Percentiles rank a stretch among this genome's conserved stretches.
Conservation (phyloP, 805 yeast species). For the Cyberlindnera meyerae region DNA sequence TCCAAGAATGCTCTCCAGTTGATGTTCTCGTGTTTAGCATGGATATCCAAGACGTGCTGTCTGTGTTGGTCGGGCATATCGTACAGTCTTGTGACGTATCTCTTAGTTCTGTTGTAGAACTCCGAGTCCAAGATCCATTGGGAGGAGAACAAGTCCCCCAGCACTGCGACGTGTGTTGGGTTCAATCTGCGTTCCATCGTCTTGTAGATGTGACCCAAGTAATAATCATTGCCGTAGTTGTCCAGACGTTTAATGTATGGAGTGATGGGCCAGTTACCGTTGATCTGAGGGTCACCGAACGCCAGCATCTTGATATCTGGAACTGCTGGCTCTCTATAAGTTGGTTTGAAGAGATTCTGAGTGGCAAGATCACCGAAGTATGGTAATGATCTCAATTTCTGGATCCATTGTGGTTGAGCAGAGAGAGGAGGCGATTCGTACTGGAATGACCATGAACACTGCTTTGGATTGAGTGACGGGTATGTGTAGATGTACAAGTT, state of each 20-base stretch:
- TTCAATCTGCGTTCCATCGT: constrained; percentile 56
- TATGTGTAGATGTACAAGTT: constrained; percentile 71
- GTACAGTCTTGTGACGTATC: constrained; percentile 69
- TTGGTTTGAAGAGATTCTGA: constrained; percentile 26
- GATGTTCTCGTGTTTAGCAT: constrained; percentile 44
- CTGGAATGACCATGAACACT: constrained; percentile 56
- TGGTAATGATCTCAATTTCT: constrained; percentile 14
- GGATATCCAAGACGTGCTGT: constrained; percentile 42
- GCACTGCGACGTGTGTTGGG: constrained; percentile 80
- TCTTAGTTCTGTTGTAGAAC: constrained; percentile 69
- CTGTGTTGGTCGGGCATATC: constrained; percentile 52
- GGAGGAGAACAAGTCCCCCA: constrained; percentile 90
- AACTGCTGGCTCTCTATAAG: constrained; percentile 9
- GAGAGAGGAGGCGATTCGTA: constrained; percentile 13
- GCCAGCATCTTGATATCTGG: constrained; percentile 63
- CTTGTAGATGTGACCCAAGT: constrained; percentile 75
- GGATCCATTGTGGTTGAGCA: constrained; percentile 5
- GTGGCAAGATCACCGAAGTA: constrained; percentile 21
- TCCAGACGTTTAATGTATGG: constrained; percentile 72
- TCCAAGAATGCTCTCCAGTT: constrained; percentile 49
- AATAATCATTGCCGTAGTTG: constrained; percentile 84
- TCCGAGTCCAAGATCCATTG: constrained; percentile 94
- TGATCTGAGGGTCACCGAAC: constrained; percentile 96
- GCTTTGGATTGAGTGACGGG: constrained; percentile 52
- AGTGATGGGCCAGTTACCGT: constrained; percentile 76